phyloP scores from a whole-genome alignment of 371 early-diverging fungal genomes.

The Rhizoclosmatium hyalinum region DNA sequence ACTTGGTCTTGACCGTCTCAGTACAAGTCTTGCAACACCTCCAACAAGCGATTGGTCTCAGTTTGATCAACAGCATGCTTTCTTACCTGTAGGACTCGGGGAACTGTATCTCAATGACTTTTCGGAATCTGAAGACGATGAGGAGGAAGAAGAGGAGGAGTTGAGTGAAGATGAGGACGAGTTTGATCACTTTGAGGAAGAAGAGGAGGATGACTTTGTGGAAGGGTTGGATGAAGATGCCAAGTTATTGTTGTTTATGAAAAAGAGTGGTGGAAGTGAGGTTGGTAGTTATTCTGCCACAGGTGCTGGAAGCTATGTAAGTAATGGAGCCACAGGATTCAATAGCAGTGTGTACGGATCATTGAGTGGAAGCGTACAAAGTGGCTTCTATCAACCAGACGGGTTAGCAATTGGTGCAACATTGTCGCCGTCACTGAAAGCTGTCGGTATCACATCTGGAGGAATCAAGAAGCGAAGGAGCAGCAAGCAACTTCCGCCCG shows the following conservation, averaged over 20 bases:
- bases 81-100: not conserved
- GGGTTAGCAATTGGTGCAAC: not conserved
- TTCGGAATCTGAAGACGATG: conserved; percentile 1
- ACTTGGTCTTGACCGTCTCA: not conserved
- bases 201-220: conserved; percentile 1
- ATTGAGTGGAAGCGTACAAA: not conserved
- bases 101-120: not conserved
- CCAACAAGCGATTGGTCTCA: conserved; percentile 18
- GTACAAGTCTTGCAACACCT: conserved; percentile 17
- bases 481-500: conserved; percentile 9
- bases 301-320: not conserved
- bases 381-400: not conserved
- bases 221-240: not conserved
- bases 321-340: not conserved
- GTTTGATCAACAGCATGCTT: conserved; percentile 2
- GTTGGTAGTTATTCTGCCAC: not conserved
- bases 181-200: conserved; percentile 9
- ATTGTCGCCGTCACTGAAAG: conserved; percentile 2
- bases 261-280: not conserved
- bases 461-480: conserved; percentile 16
- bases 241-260: not conserved
- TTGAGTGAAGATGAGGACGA: conserved; percentile 16
- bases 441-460: conserved; percentile 20
- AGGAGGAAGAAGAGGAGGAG: conserved; percentile 22
- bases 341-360: not conserved